These are phyloP conservation scores for Fusarium secorum DNA, from an alignment of 2,329 filamentous ascomycete species.

Conservation along the genomic window DNA sequence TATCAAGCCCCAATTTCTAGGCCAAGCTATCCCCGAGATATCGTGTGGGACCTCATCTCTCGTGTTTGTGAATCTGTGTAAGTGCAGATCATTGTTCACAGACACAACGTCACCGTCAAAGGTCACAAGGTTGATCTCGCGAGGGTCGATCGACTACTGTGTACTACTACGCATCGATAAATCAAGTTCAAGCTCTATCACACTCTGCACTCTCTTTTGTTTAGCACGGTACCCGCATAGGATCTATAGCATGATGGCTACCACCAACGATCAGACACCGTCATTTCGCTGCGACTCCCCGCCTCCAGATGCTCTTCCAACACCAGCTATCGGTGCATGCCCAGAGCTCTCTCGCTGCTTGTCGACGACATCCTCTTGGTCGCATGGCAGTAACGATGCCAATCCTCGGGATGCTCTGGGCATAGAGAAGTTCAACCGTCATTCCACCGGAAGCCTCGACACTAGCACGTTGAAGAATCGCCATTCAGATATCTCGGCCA, in stretches of 20 bases:
- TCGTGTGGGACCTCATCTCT: conserved; percentile 31
- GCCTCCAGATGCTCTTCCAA: conserved; percentile 69
- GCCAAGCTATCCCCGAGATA: conserved; percentile 21
- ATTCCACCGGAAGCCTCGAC: conserved; percentile 67
- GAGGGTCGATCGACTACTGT: conserved; percentile 1
- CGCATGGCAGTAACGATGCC: conserved; percentile 59
- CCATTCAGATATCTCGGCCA: conserved; percentile 52
- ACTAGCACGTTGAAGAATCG: conserved; percentile 63
- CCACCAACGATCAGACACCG: conserved; percentile 44
- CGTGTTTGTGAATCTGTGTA: conserved; percentile 33
- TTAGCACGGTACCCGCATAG: background rate
- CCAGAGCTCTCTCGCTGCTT: conserved; percentile 69
- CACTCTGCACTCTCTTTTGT: background rate
- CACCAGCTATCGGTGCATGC: conserved; percentile 67
- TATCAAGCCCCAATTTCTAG: conserved; percentile 3
- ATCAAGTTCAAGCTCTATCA: conserved; percentile 4
- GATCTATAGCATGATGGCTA: conserved; percentile 44
- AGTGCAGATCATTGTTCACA: conserved; percentile 34
- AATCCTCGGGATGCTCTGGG: conserved; percentile 63
- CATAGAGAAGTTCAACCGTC: conserved; percentile 64
- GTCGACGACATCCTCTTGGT: conserved; percentile 68
- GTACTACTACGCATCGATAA: conserved; percentile 6
- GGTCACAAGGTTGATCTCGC: conserved; percentile 16
- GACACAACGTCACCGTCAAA: conserved; percentile 26
- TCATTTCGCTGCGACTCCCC: conserved; percentile 64